Evolutionary conservation across 139 green algal species (phyloP), one percentile per base, ranked within the genome.

Genomic region (Gonium pectorale): DNA sequence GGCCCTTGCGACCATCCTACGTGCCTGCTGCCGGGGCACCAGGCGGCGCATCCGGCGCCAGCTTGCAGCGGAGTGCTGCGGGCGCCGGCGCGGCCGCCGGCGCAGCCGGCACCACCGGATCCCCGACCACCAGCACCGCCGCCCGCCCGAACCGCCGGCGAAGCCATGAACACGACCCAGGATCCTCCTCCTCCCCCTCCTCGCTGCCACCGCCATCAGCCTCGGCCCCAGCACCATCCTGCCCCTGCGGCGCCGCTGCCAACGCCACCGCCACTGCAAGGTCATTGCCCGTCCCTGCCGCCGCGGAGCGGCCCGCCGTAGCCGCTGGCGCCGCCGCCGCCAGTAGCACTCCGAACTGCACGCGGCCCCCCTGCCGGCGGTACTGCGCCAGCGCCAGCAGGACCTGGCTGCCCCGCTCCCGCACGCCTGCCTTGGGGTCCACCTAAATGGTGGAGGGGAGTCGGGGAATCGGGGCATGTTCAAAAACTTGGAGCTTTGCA

Each of bases 311-410:
- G n/a, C n/a, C 44, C 24, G 22, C 71, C 27, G 0, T 59, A 27
- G 35, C 35, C 24, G 27, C 33, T 27, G 7, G 59, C 0, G 41
- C 17, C 75, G 19, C 75, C 60, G 44, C 71, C 37, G 84, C 74
- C 38, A 91, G 73, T 52, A 91, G 62, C 7, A 89, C 68, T 15
- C 84, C 84, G 66, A 89, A 91, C 46, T 89, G 88, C 80, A 91
- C 80, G 56, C 86, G 86, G n/a, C 88, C 84, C 8, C 86, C 82
- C 0, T 56, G 37, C 24, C 88, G 84, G 24, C 88, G 37, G 88
- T 91, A 91, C 85, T 91, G 88, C 59, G 88, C 88, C 31, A 91
- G 72, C 49, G 86, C 74, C 11, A 86, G 37, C 27, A 91, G 85
- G 19, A 91, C 33, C 31, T 89, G 84, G 0, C 80, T 19, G 73